Conservation (phyloP, 768 basidiomycete species). For the Lentinula sp. region DNA sequence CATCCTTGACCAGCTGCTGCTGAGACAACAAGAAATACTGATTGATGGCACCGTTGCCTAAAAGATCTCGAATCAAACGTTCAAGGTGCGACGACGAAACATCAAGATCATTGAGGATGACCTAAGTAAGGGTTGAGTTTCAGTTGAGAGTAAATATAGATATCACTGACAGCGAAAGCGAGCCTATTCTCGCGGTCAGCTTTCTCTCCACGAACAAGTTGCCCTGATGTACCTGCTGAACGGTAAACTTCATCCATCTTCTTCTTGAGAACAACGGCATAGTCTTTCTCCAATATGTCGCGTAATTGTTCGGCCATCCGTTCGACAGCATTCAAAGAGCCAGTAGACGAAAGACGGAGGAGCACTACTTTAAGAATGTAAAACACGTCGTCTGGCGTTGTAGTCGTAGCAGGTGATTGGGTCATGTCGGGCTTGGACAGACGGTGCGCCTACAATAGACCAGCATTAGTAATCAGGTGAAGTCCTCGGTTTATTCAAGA, state of each 20-base stretch:
- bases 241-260: constrained; percentile 89
- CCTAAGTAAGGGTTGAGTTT: constrained; percentile 36
- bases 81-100: constrained; percentile 87
- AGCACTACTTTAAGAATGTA: constrained; percentile 89
- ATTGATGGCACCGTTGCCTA: constrained; percentile 42
- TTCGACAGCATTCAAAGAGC: constrained; percentile 54
- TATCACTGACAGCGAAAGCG: constrained; percentile 71
- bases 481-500: constrained; percentile 5
- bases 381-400: constrained; percentile 90
- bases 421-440: constrained; percentile 71
- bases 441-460: constrained; percentile 66
- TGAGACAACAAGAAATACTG: constrained; percentile 68
- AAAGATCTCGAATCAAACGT: constrained; percentile 64
- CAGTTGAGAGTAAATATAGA: neutral
- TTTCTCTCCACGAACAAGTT: constrained; percentile 60
- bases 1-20: constrained; percentile 39
- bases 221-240: constrained; percentile 31
- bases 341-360: constrained; percentile 71
- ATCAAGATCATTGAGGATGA: constrained; percentile 91
- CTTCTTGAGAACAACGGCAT: constrained; percentile 70
- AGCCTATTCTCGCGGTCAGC: constrained; percentile 74
- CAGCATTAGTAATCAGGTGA: neutral
- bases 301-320: constrained; percentile 57
- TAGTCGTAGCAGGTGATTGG: constrained; percentile 58
- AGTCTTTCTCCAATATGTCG: constrained; percentile 79